These are phyloP conservation scores for Trichosanthes cucumerina DNA, from an alignment of 306 rosid genomes.

Conservation along the genomic window DNA sequence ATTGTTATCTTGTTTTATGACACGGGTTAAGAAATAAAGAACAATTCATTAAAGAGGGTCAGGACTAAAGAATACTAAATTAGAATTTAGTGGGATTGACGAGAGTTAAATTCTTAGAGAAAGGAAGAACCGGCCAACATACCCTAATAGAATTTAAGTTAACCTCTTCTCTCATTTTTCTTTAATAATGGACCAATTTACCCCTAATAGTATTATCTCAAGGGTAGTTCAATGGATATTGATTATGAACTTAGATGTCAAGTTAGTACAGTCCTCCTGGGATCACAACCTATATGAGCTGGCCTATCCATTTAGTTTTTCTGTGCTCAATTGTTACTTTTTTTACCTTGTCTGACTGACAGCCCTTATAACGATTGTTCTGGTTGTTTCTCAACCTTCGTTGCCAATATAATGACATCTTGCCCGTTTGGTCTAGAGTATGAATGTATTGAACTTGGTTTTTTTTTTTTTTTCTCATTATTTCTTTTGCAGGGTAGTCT, in stretches of 20 bases:
- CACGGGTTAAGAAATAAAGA: neutral
- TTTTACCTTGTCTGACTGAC: neutral
- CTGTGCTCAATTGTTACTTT: neutral
- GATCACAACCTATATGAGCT: neutral
- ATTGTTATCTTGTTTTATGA: neutral
- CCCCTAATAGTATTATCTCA: neutral
- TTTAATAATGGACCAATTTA: neutral
- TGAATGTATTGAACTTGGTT: conserved; percentile 2
- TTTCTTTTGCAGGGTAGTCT: conserved; percentile 79
- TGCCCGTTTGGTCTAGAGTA: neutral
- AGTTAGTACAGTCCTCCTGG: neutral
- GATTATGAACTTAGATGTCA: neutral
- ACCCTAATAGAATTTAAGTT: neutral
- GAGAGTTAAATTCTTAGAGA: neutral
- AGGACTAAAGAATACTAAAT: neutral
- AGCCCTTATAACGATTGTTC: neutral
- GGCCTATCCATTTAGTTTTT: neutral
- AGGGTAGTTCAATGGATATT: neutral
- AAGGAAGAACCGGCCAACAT: neutral
- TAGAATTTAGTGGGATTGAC: neutral
- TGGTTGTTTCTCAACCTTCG: neutral
- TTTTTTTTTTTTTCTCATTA: neutral
- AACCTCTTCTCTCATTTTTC: neutral
- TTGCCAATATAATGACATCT: neutral
- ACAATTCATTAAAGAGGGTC: neutral